Base-by-base conservation (phyloP, 2,329 filamentous ascomycete species). In the Alternaria sp. region DNA sequence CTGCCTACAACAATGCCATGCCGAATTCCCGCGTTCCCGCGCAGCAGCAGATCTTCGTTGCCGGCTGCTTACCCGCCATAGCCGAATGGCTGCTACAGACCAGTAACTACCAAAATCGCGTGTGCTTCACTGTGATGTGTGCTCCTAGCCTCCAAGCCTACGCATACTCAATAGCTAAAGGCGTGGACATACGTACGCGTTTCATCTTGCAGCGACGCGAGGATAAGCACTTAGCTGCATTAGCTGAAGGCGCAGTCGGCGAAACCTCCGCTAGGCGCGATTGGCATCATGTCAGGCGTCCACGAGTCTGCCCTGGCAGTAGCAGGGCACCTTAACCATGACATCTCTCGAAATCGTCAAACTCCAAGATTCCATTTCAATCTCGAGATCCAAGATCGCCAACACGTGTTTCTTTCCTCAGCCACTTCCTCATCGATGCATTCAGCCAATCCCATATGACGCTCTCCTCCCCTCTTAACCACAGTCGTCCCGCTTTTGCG, bases 11-110 rank as follows among this genome's bases (percentile, higher is more conserved):
- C 15, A 6, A 11, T 40, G 36, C 15, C 36, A 17, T 40, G 9
- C n/a, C 15, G 5, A n/a, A 40, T 40, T 40, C 4, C 36, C 15
- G 32, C 7, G 15, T 40, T 40, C 32, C 9, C 32, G 32, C 4
- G 8, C 15, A 5, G 36, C 36, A 5, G 36, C 15, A 21, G 21
- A 21, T 21, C 21, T 17, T 2, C 1, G 8, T 11, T 40, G 36
- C 0, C 36, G 1, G n/a, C 0, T 17, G 2, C 15, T 40, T 0
- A 0, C n/a, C 8, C 9, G 8, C 36, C 0, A 11, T 17, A 40
- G 36, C 36, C n/a, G n/a, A 2, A 6, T 40, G n/a, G 36, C 36
- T 40, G n/a, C 36, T 17, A 17, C n/a, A 40, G 9, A 40, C 36
- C 36, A 40, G 4, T 6, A 40, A 40, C 36, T 40, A 40, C n/a